phyloP scores from a whole-genome alignment of 768 basidiomycete species.

The Favolaschia claudopus region DNA sequence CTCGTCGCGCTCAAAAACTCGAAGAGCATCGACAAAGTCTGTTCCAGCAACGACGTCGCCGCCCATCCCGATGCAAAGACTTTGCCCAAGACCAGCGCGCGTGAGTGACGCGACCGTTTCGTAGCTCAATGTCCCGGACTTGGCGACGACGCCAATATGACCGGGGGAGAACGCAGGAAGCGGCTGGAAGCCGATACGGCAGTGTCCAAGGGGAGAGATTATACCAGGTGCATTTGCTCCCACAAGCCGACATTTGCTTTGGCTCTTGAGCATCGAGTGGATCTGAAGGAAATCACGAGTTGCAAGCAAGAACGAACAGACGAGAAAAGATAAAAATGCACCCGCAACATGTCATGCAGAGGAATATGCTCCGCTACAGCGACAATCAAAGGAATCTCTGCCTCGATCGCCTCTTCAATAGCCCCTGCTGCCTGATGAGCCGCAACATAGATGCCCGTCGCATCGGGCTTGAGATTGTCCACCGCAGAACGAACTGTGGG shows the following conservation, averaged over 20 bases:
- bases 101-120: background rate
- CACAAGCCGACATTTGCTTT: background rate
- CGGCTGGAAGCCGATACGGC: constrained; percentile 1
- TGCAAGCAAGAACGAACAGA: too few species aligned
- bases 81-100: background rate
- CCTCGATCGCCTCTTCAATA: background rate
- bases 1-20: background rate
- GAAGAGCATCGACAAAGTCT: background rate
- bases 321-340: too few species aligned
- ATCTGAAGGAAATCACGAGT: background rate
- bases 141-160: background rate
- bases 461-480: background rate
- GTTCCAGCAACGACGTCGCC: background rate
- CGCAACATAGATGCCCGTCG: background rate
- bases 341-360: background rate
- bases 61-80: background rate
- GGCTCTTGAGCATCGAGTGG: background rate
- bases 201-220: background rate
- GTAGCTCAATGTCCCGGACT: background rate
- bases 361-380: background rate
- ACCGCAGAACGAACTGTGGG: background rate
- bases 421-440: background rate
- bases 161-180: background rate
- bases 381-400: background rate
- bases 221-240: background rate